Percentiles rank a stretch among this genome's conserved stretches.
These are phyloP conservation scores for Ophiocordyceps camponoti-floridani DNA, from an alignment of 2,329 filamentous ascomycete species.

Conservation along the genomic window DNA sequence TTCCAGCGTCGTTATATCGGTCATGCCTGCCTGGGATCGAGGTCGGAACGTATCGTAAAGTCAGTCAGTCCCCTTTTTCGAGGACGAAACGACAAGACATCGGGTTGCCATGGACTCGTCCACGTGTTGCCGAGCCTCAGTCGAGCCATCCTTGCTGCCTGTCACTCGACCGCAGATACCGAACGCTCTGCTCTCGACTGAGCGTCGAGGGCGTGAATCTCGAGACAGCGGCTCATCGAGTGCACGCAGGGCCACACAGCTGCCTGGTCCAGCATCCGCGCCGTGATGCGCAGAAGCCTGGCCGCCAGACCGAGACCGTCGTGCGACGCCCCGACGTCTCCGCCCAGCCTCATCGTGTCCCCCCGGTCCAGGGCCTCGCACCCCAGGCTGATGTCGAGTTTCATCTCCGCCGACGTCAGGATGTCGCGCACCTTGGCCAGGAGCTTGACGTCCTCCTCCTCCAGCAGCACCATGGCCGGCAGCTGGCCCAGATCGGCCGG, in stretches of 20 bases:
- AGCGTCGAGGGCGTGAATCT: conserved; percentile 34
- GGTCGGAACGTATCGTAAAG: too few species aligned
- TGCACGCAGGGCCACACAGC: conserved; percentile 68
- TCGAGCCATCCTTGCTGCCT: neutral
- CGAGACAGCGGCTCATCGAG: conserved; percentile 35
- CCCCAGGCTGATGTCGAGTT: conserved; percentile 44
- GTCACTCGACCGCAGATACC: conserved; percentile 13
- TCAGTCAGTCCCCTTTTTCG: too few species aligned
- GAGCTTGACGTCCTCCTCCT: conserved; percentile 80
- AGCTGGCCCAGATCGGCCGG: conserved; percentile 63
- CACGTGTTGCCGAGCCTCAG: neutral
- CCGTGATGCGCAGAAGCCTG: conserved; percentile 69
- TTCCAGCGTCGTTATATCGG: too few species aligned
- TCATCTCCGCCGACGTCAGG: conserved; percentile 57
- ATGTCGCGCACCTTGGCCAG: conserved; percentile 70
- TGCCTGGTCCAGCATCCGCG: conserved; percentile 73
- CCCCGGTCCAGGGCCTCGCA: conserved; percentile 3
- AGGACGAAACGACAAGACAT: too few species aligned
- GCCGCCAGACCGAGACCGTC: conserved; percentile 61
- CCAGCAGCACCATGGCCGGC: conserved; percentile 74
- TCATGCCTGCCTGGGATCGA: too few species aligned
- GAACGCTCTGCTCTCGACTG: conserved; percentile 34
- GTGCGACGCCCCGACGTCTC: conserved; percentile 29
- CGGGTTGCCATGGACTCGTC: too few species aligned
- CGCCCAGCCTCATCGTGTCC: conserved; percentile 21